phyloP scores from a whole-genome alignment of 139 green algal species.

The Micromonas pusilla region DNA sequence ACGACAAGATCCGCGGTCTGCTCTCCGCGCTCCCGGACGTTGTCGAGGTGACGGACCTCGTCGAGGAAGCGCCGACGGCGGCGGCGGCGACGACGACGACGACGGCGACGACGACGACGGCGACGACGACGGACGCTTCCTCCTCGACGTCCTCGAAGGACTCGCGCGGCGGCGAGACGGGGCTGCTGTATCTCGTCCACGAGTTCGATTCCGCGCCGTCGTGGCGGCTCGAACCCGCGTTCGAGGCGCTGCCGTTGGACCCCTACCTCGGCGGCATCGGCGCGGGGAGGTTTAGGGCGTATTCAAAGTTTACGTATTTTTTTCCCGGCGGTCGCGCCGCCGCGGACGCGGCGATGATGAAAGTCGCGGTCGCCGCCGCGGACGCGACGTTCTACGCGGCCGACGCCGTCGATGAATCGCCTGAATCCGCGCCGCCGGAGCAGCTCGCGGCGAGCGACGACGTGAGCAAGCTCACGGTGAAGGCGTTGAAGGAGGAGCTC shows the following conservation, averaged over 20 bases:
- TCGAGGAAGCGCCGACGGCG: neutral
- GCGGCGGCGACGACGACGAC: neutral
- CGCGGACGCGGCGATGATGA: neutral
- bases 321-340: too few relatives aligned
- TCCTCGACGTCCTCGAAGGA: too few relatives aligned
- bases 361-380: neutral
- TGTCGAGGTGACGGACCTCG: neutral
- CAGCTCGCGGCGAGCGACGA: too few relatives aligned
- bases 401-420: too few relatives aligned
- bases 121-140: neutral
- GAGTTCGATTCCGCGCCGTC: neutral
- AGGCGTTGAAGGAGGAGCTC: neutral
- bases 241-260: neutral
- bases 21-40: neutral
- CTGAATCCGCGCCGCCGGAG: too few relatives aligned
- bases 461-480: too few relatives aligned
- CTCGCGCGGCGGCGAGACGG: neutral
- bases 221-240: neutral
- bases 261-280: neutral
- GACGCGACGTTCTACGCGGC: neutral
- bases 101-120: neutral
- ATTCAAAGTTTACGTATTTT: neutral
- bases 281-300: neutral
- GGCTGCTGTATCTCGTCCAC: neutral
- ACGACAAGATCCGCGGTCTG: neutral